Evolutionary conservation across 331 rosid species (phyloP), one percentile per base, ranked within the genome.

Genomic region (Quercus phellos): DNA sequence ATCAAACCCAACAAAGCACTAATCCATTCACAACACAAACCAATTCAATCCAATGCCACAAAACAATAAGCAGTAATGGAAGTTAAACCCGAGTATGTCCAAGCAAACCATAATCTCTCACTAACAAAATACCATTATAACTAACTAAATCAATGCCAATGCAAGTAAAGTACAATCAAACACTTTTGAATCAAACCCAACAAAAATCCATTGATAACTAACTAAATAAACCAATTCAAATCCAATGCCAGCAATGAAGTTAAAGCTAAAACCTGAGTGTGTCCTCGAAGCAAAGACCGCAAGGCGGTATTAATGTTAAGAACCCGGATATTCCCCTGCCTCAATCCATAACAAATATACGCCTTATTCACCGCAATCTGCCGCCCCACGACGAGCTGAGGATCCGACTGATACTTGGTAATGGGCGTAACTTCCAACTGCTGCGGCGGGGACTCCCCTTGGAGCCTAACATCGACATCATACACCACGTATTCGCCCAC

Each of bases 371-470:
- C 99, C 2, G 97, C 99, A 80, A 93, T 95, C 77, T 95, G 99
- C 18, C 99, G 82, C 1, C 99, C 99, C 77, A 95, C 27, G 61
- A 95, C 93, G 61, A 90, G 94, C 87, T 91, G 92, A 58, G 99
- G 99, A 82, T 95, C 99, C 1, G 99, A 95, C 29, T 90, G 97
- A 51, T 95, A 93, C 80, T 93, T 93, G 0, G 99, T 95, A 2
- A 95, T 95, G 0, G 99, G 99, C 5, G 98, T 93, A 6, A 93
- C 99, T 74, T 95, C 99, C 2, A 93, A 96, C 88, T 95, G 99
- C 12, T 95, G 99, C 12, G 98, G 98, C 84, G 93, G 98, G 30
- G 88, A 86, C 90, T 95, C 99, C 6, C 97, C 94, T 0, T 82
- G 90, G 68, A 93, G 22, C 78, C 99, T 84, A 27, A 90, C 91